Evolutionary conservation across 345 rosid species (phyloP), one percentile per base, ranked within the genome.

Genomic region (Zanthoxylum bungeanum): DNA sequence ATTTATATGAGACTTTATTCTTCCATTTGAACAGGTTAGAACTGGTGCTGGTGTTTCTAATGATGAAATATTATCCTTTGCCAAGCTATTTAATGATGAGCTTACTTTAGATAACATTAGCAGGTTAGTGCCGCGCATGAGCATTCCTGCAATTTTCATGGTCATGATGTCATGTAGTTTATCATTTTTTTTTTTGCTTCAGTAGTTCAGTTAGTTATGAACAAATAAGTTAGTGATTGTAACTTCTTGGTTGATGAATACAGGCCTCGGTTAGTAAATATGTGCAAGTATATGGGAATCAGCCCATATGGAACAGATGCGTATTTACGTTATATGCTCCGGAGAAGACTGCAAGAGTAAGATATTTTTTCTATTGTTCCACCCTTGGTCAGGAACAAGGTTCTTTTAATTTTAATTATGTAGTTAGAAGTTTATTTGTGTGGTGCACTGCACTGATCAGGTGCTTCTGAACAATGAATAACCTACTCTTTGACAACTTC

Each of bases 281-380:
- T 89, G 91, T 89, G 93, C 80, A 89, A 85, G 72, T 87, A 85
- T 71, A 89, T 89, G 88, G 91, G 91, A 61, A 84, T 89, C 70
- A 85, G 80, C 71, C 90, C 91, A 30, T 89, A 27, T 75, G 94
- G 94, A 76, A 85, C 94, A 22, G 91, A 89, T 85, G 77, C 88
- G 9, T 89, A 89, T 81, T 82, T 89, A 69, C 85, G 90, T 19
- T 89, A 77, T 65, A 85, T 87, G 94, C 90, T 89, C 33, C 83
- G 94, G 42, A 82, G 81, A 76, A 83, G 91, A 73, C 90, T 89
- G 42, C 88, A 76, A 83, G 81, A 87, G 94, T 89, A 59, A 80
- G 75, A 67, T 59, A 42, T 17, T 14, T 57, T 64, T 28, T 56
- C n/a, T 42, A 16, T 39, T 31, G 60, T 73, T 64, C 44, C 31